phyloP scores from a whole-genome alignment of 2,329 filamentous ascomycete genomes.

The Microdochium bolleyi region DNA sequence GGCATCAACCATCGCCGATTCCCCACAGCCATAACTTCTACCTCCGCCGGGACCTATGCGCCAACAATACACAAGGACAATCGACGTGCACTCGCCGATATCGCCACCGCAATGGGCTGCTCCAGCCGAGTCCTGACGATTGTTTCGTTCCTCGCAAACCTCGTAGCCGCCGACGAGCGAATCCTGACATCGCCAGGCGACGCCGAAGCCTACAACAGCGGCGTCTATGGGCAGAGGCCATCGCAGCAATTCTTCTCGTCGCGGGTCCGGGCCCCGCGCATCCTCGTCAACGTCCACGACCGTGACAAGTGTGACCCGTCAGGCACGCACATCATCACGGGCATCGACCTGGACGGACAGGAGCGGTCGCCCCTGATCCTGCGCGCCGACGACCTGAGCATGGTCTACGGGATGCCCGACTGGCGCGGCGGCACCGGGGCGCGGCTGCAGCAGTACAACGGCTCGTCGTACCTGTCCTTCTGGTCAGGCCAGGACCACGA shows the following conservation, averaged over 20 bases:
- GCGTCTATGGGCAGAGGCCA: neutral
- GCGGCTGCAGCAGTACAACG: slow-evolving; percentile 1
- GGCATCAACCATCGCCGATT: no score
- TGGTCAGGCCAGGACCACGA: neutral
- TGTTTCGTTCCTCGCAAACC: neutral
- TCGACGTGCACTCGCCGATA: slow-evolving; percentile 5
- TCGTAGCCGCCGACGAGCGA: neutral
- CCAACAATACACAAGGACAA: no score
- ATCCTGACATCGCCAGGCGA: neutral
- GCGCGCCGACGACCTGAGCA: slow-evolving; percentile 1
- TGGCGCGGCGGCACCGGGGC: neutral
- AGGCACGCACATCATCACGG: slow-evolving; percentile 1
- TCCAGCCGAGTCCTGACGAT: neutral
- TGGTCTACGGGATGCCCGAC: slow-evolving; percentile 1
- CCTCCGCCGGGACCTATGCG: no score
- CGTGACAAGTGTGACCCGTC: neutral
- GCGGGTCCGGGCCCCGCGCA: neutral
- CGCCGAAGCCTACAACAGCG: neutral
- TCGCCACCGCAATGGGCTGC: neutral
- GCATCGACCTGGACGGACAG: neutral
- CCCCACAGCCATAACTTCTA: no score
- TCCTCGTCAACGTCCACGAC: neutral
- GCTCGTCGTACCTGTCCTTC: slow-evolving; percentile 1
- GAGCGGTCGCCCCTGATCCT: slow-evolving; percentile 1
- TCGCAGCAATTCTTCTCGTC: slow-evolving; percentile 1